Evolutionary conservation across 331 rosid genomes (phyloP).

Genomic region (Erythrophleum ivorense): DNA sequence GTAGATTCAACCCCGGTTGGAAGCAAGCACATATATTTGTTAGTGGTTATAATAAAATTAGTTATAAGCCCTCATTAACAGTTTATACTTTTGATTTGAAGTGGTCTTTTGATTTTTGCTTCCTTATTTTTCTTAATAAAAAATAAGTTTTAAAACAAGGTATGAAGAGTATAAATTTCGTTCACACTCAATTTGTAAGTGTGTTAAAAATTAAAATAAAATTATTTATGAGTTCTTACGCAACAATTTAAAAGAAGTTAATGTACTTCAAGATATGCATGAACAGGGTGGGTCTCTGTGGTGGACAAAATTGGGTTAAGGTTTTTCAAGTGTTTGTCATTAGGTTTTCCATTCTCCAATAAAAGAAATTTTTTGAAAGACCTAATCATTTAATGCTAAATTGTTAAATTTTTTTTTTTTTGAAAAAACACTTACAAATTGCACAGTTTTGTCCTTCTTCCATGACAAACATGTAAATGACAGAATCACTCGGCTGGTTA

Average conservation of each 20-base stretch:
- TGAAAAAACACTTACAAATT: too few species aligned
- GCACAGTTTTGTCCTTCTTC: not conserved
- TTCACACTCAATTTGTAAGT: too few species aligned
- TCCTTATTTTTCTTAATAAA: not conserved
- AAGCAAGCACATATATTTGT: not conserved
- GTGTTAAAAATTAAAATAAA: too few species aligned
- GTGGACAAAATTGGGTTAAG: not conserved
- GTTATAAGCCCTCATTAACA: not conserved
- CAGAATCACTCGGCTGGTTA: not conserved
- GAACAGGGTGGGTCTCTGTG: not conserved
- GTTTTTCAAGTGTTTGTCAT: not conserved
- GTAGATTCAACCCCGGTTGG: constrained; percentile 4
- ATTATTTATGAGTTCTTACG: too few species aligned
- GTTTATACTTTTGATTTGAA: too few species aligned
- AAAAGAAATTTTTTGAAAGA: not conserved
- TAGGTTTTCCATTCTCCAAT: not conserved
- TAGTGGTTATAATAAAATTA: not conserved
- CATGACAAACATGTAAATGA: not conserved
- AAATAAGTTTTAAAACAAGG: not conserved
- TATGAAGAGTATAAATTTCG: too few species aligned
- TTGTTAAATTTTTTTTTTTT: too few species aligned
- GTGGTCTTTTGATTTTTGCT: too few species aligned
- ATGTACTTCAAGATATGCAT: not conserved
- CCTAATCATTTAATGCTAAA: not conserved
- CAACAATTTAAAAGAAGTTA: not conserved